Conservation (phyloP, 2,329 filamentous ascomycete genomes). For the Cladosporium sp. region DNA sequence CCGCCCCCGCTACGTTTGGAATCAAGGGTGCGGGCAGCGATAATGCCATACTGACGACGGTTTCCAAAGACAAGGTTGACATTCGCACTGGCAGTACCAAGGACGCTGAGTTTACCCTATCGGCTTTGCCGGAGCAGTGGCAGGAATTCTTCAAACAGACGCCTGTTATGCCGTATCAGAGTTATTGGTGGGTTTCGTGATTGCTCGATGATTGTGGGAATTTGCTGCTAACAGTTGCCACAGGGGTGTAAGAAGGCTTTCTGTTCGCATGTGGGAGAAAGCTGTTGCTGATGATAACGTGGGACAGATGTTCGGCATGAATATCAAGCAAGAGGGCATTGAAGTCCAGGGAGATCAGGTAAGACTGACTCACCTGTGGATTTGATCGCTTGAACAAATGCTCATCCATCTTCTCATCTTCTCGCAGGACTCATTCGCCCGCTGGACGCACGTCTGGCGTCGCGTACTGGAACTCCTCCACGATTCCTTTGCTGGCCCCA, state of each 20-base stretch:
- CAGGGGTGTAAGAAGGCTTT: constrained; percentile 13
- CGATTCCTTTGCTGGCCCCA: constrained; percentile 44
- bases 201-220: not conserved
- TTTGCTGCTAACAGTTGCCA: not conserved
- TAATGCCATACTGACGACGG: constrained; percentile 27
- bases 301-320: constrained; percentile 40
- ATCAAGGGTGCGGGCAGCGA: constrained; percentile 29
- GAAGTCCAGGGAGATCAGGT: constrained; percentile 43
- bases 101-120: constrained; percentile 35
- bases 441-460: constrained; percentile 45
- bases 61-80: constrained; percentile 27
- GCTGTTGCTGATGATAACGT: constrained; percentile 6
- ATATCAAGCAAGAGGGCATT: constrained; percentile 45
- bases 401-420: too few species aligned
- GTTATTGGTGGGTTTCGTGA: constrained; percentile 37
- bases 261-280: constrained; percentile 6
- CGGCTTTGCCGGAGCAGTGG: constrained; percentile 44
- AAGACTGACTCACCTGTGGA: too few species aligned
- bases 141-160: constrained; percentile 43
- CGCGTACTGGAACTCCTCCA: constrained; percentile 47
- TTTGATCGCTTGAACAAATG: too few species aligned
- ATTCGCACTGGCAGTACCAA: constrained; percentile 23
- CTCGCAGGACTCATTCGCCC: constrained; percentile 35
- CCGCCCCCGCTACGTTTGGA: constrained; percentile 27
- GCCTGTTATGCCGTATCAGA: constrained; percentile 42